Evolutionary conservation across 225 moss, liverwort and hornwort species (phyloP), one percentile per base, ranked within the genome.

Genomic region (Neckera pumila): DNA sequence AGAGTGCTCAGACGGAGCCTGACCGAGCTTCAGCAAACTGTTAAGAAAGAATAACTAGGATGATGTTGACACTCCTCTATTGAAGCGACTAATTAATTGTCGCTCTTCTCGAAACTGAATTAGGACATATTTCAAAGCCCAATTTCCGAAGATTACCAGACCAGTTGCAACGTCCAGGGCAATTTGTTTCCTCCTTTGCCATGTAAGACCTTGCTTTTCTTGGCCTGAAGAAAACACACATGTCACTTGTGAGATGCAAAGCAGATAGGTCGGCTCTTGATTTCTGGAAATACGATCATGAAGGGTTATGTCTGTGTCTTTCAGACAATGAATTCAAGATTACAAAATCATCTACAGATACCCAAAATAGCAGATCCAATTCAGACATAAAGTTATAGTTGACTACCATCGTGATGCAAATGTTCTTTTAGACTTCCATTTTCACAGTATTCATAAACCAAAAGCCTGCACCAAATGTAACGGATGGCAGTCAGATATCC

Each of bases 381-480:
- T 73, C 40, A 33, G n/a, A 80, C 25, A 62, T 49, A 83, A 75
- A 75, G 83, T 80, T 89, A 53, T 30, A 49, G 38, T 76, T 84
- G 84, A 76, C 58, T 84, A 93, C 95, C 93, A 85, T 84, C 84
- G 30, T 89, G 79, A 61, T 93, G 95, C 74, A 95, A 86, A 82
- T 95, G 93, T 85, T 95, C 95, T 90, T 95, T 95, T 86, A 95
- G 87, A 76, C 95, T 93, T 78, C 95, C 95, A 47, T 95, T 95
- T 90, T 95, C 95, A 80, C 92, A 90, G 79, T 93, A 95, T 58
- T 95, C 95, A 84, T 95, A 95, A 72, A 95, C 92, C 76, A 95
- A 89, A 85, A 95, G 87, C 88, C 95, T 95, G 92, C 85, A 88
- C 71, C 57, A 90, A 75, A 72, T 54, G 67, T 59, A n/a, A 83